A percentile compares a stretch with the other conserved stretches of the same genome.
phyloP scores from a whole-genome alignment of 106 monocot genomes.

The Allium fistulosum region DNA sequence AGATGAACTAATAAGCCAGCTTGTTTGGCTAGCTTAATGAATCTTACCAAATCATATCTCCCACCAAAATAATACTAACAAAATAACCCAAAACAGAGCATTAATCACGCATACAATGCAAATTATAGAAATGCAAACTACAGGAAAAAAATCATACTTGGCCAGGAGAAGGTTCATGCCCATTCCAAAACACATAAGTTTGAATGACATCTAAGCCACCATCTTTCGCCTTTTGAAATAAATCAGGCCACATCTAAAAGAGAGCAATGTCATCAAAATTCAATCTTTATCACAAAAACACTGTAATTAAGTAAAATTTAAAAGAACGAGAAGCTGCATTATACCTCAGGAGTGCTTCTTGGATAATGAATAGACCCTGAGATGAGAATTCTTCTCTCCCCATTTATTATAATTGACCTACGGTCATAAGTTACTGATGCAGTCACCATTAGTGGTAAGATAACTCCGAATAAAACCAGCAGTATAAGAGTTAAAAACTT shows the following conservation, averaged over 20 bases:
- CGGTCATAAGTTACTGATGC: conserved; percentile 41
- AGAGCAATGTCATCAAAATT: not conserved
- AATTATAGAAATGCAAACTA: conserved; percentile 3
- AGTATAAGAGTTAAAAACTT: not conserved
- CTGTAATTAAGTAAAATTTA: not conserved
- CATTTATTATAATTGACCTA: conserved; percentile 42
- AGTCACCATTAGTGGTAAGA: not conserved
- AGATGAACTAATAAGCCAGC: conserved; percentile 85
- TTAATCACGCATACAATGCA: not conserved
- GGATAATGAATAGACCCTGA: conserved; percentile 74
- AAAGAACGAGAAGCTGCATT: not conserved
- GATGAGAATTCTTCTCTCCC: conserved; percentile 55
- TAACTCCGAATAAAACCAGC: not conserved
- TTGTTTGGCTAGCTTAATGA: conserved; percentile 80
- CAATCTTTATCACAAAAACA: not conserved
- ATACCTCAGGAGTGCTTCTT: conserved; percentile 53
- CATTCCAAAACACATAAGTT: conserved; percentile 91
- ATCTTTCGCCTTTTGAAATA: conserved; percentile 88
- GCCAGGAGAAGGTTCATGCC: conserved; percentile 73
- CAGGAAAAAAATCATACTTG: conserved; percentile 22
- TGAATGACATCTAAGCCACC: conserved; percentile 79
- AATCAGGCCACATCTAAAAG: conserved; percentile 80
- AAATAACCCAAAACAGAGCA: not conserved
- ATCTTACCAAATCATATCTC: conserved; percentile 74
- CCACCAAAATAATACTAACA: conserved; percentile 76